Percentiles rank a stretch among this genome's conserved stretches.
phyloP scores from a whole-genome alignment of 2,329 filamentous ascomycete species.

The Microdochium paspali region DNA sequence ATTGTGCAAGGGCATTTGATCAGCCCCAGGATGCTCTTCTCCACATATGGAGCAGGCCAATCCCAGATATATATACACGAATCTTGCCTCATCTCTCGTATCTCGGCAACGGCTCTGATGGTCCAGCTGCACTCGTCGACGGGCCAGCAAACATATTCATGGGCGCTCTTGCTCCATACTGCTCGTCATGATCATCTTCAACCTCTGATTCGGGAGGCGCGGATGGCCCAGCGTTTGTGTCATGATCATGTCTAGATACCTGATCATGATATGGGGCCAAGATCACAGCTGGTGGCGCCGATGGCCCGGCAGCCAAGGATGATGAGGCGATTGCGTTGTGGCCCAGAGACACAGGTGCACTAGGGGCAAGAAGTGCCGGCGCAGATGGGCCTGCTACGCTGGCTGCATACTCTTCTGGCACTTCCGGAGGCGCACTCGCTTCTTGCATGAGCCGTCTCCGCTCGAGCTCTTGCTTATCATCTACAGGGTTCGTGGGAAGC shows the following conservation, averaged over 20 bases:
- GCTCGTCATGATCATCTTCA: background rate
- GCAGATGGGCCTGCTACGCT: background rate
- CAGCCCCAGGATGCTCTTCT: too few relatives aligned
- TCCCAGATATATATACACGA: too few relatives aligned
- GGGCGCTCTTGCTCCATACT: conserved; percentile 13
- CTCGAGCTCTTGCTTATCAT: conserved; percentile 66
- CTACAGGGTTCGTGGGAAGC: conserved; percentile 26
- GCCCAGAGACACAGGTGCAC: background rate
- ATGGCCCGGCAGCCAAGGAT: background rate
- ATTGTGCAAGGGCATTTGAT: too few relatives aligned
- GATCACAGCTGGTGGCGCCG: background rate
- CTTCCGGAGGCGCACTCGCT: conserved; percentile 38
- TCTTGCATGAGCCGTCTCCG: conserved; percentile 40
- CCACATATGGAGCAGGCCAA: too few relatives aligned
- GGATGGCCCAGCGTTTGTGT: background rate
- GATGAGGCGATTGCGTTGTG: background rate
- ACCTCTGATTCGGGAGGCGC: background rate
- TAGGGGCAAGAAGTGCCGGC: background rate
- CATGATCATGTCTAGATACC: background rate
- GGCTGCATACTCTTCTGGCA: conserved; percentile 31
- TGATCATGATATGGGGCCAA: background rate
- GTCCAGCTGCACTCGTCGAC: conserved; percentile 18
- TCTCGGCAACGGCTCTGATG: conserved; percentile 20
- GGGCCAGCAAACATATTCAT: conserved; percentile 42
- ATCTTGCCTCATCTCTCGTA: conserved; percentile 25